phyloP scores from a whole-genome alignment of 805 yeast genomes.

The Nakazawaea anatomiae region DNA sequence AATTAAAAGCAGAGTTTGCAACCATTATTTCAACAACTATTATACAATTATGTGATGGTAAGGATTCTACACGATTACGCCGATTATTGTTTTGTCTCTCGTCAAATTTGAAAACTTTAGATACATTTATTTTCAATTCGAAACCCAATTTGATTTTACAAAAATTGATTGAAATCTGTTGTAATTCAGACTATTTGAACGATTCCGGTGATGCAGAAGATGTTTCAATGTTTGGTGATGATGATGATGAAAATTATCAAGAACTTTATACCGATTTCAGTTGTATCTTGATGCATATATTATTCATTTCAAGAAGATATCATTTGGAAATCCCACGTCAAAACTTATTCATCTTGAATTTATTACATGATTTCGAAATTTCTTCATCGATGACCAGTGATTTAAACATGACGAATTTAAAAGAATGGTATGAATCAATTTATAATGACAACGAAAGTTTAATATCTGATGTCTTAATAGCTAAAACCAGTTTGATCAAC shows the following conservation, averaged over 20 bases:
- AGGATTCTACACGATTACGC: slow-evolving; percentile 38
- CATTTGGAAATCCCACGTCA: slow-evolving; percentile 16
- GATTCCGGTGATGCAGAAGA: slow-evolving; percentile 21
- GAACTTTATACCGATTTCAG: slow-evolving; percentile 70
- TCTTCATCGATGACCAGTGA: slow-evolving; percentile 17
- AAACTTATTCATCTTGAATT: slow-evolving; percentile 15
- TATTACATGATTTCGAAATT: slow-evolving; percentile 18
- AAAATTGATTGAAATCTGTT: slow-evolving; percentile 7
- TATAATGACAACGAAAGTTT: slow-evolving; percentile 73
- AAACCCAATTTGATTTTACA: slow-evolving; percentile 33
- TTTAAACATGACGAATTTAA: slow-evolving; percentile 22
- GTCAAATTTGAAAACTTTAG: slow-evolving; percentile 34
- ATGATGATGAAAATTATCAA: slow-evolving; percentile 31
- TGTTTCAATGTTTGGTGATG: slow-evolving; percentile 12
- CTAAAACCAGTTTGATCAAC: slow-evolving; percentile 59
- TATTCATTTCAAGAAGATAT: slow-evolving; percentile 32
- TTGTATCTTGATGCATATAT: slow-evolving; percentile 42
- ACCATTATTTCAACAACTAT: slow-evolving; percentile 26
- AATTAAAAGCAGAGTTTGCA: slow-evolving; percentile 39
- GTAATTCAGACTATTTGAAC: slow-evolving; percentile 9
- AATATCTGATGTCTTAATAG: slow-evolving; percentile 76
- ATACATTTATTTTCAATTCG: slow-evolving; percentile 35
- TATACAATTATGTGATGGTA: slow-evolving; percentile 28
- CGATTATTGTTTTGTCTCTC: slow-evolving; percentile 49
- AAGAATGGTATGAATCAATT: slow-evolving; percentile 75